Conservation (phyloP, 495 filamentous ascomycete genomes). For the Cetradonia linearis region DNA sequence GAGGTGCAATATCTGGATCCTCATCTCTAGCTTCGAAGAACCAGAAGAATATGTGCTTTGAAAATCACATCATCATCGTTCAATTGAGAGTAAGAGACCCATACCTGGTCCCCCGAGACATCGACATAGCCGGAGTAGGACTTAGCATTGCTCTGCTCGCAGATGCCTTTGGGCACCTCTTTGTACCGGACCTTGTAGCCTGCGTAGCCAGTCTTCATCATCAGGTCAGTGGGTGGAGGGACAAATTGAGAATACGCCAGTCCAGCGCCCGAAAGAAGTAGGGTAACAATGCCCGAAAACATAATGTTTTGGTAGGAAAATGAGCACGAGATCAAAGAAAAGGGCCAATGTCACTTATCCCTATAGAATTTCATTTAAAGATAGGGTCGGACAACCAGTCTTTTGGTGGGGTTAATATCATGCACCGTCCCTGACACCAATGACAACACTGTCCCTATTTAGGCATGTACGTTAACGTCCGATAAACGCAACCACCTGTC, state of each 20-base stretch:
- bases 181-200: slow-evolving; percentile 40
- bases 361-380: not conserved
- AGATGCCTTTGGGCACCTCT: slow-evolving; percentile 46
- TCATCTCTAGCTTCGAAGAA: slow-evolving; percentile 40
- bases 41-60: slow-evolving; percentile 31
- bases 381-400: not conserved
- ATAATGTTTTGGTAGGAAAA: not conserved
- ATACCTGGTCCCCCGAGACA: slow-evolving; percentile 32
- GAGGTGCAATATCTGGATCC: slow-evolving; percentile 40
- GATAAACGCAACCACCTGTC: not conserved
- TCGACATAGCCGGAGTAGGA: slow-evolving; percentile 49
- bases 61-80: not conserved
- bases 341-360: not conserved
- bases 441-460: slow-evolving; percentile 1
- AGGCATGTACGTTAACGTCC: not conserved
- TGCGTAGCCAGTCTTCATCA: slow-evolving; percentile 13
- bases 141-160: slow-evolving; percentile 45
- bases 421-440: slow-evolving; percentile 2
- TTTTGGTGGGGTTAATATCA: not conserved
- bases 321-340: not conserved
- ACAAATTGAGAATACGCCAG: slow-evolving; percentile 9
- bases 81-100: too few relatives aligned
- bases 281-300: not conserved
- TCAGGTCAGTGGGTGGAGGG: slow-evolving; percentile 15
- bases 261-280: not conserved